Evolutionary conservation across 139 green algal genomes (phyloP), one percentile per base, ranked within the genome.

Genomic region (Marvania coccoides): DNA sequence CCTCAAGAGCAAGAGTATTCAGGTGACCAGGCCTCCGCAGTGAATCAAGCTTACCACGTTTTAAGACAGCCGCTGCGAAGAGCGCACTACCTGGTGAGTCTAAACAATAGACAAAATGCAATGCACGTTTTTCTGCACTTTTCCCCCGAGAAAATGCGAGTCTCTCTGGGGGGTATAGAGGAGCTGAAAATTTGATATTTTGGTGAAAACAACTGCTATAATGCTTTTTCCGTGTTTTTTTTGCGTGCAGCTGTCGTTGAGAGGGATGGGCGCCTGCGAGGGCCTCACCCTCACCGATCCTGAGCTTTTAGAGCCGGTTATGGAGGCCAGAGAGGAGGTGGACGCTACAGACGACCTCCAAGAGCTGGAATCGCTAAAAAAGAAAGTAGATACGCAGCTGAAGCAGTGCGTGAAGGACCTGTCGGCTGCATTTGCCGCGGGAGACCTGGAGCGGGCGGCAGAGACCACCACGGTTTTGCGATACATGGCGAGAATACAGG

Each of bases 311-410:
- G 85, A 85, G 74, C 71, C 85, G 55, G 76, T 89, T 6, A 85
- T 92, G 83, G 86, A 92, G 58, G 72, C 70, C 9, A 70, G 83
- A 9, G 86, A 92, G 75, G 57, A 74, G 35, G 77, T 92, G 33
- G 86, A 92, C 47, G 58, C 35, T 3, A 71, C 80, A 2, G 45
- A 68, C 74, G 4, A 34, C 56, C 31, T 30, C 3, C 65, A 28
- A 9, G 19, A 40, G 39, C 78, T 93, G 42, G 28, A 69, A 5
- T 1, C 34, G 14, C 31, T 92, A 62, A 67, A 74, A 62, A 58
- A 47, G 5, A 56, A 65, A 1, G 76, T 74, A 54, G 56, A 48
- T 26, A 54, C 31, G 14, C 31, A 77, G 46, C 59, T 67, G 57
- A n/a, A 36, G 3, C 26, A 23, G 6, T 3, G 75, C 19, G 60